phyloP scores from a whole-genome alignment of 2,329 filamentous ascomycete genomes.

The Neodidymelliopsis sp. region DNA sequence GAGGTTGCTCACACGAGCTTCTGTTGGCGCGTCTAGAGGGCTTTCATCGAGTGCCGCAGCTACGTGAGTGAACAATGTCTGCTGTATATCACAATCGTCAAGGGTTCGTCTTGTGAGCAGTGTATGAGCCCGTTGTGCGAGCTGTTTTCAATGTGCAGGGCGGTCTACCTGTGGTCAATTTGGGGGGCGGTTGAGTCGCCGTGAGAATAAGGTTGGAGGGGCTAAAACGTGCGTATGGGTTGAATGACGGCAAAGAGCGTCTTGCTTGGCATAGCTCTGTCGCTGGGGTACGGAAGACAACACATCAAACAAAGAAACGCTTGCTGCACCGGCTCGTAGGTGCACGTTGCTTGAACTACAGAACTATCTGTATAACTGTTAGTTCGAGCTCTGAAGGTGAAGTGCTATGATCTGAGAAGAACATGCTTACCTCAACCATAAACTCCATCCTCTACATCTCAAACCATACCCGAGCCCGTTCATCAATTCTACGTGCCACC shows the following conservation, averaged over 20 bases:
- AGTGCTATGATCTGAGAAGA: not conserved
- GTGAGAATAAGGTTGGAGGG: slow-evolving; percentile 2
- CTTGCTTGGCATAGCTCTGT: slow-evolving; percentile 3
- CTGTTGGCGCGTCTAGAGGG: no score
- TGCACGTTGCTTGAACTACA: not conserved
- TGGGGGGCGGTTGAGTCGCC: not conserved
- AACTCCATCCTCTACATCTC: not conserved
- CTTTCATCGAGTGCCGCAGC: no score
- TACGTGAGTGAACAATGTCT: no score
- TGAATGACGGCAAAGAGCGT: not conserved
- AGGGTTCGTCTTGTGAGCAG: no score
- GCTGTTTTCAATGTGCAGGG: no score
- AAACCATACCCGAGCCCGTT: not conserved
- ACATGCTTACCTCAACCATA: slow-evolving; percentile 1
- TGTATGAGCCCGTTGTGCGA: not conserved
- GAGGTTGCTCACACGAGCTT: no score
- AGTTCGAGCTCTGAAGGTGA: not conserved
- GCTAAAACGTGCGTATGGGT: not conserved
- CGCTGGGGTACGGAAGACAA: not conserved
- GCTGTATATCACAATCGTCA: no score
- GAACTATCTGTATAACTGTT: slow-evolving; percentile 2
- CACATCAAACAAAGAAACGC: not conserved
- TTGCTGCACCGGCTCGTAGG: not conserved
- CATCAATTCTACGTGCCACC: not conserved
- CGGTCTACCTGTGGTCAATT: slow-evolving; percentile 3